phyloP scores from a whole-genome alignment of 768 basidiomycete species.

The Crassisporium funariophilum region DNA sequence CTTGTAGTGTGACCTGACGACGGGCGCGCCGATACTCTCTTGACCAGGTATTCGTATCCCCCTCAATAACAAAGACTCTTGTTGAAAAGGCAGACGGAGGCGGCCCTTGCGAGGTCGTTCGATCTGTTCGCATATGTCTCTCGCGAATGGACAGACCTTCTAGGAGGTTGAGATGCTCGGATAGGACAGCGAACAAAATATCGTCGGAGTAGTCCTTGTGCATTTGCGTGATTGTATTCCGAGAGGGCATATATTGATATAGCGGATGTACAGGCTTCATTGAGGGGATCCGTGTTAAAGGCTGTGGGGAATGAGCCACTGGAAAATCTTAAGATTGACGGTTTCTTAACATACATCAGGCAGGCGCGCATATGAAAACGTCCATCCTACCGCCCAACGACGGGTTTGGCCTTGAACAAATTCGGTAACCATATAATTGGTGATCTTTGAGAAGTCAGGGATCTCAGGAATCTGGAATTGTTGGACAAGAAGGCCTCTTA shows the following conservation, averaged over 20 bases:
- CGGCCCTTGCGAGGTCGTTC: too few species aligned
- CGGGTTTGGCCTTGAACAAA: conserved; percentile 86
- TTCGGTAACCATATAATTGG: conserved; percentile 85
- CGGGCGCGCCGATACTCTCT: too few species aligned
- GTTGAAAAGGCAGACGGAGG: too few species aligned
- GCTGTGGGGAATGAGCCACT: conserved; percentile 27
- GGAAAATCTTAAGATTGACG: too few species aligned
- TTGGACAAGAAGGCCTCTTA: conserved; percentile 16
- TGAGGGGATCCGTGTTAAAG: conserved; percentile 35
- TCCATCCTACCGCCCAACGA: conserved; percentile 95
- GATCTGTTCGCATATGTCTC: not conserved
- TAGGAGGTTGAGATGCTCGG: not conserved
- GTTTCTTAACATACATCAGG: conserved; percentile 84
- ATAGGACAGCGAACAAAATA: not conserved
- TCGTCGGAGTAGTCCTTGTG: conserved; percentile 15
- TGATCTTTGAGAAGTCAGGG: conserved; percentile 51
- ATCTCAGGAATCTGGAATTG: not conserved
- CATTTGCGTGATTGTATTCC: conserved; percentile 55
- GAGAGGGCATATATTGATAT: conserved; percentile 55
- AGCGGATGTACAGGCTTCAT: conserved; percentile 40
- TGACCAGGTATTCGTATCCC: too few species aligned
- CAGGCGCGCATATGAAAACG: conserved; percentile 59
- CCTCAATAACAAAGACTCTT: too few species aligned
- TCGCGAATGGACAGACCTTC: not conserved
- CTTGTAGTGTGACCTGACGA: too few species aligned